Evolutionary conservation across 2,329 filamentous ascomycete genomes (phyloP).

Genomic region (Aspergillus terreus): DNA sequence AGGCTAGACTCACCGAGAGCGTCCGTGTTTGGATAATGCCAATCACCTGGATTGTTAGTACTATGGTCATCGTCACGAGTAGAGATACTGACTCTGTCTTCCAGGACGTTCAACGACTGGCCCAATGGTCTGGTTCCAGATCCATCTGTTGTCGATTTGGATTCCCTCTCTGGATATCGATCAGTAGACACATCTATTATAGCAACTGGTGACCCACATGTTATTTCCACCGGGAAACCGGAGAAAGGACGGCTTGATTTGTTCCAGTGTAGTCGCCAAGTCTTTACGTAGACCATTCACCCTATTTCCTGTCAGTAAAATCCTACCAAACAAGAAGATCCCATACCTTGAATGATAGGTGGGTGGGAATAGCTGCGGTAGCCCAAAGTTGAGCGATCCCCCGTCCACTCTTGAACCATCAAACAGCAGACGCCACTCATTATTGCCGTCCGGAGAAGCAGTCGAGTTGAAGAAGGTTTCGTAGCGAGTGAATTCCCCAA

Average conservation of each 20-base stretch:
- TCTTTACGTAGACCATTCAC: constrained; percentile 57
- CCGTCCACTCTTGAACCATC: constrained; percentile 20
- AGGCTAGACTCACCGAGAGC: constrained; percentile 47
- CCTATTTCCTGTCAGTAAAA: constrained; percentile 6
- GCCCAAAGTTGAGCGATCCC: constrained; percentile 21
- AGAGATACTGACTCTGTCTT: constrained; percentile 36
- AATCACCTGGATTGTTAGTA: constrained; percentile 34
- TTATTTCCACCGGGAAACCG: constrained; percentile 66
- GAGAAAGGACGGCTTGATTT: constrained; percentile 55
- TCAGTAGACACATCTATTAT: background rate
- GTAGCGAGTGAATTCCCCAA: constrained; percentile 16
- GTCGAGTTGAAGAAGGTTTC: constrained; percentile 22
- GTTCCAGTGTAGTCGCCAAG: constrained; percentile 51
- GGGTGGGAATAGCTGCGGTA: constrained; percentile 25
- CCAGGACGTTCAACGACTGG: constrained; percentile 47
- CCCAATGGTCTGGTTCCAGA: constrained; percentile 43
- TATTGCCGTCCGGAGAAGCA: constrained; percentile 19
- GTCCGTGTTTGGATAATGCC: constrained; percentile 60
- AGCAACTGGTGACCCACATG: constrained; percentile 33
- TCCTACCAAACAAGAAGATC: background rate
- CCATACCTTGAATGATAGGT: constrained; percentile 19
- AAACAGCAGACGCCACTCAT: constrained; percentile 28
- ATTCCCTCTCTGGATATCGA: constrained; percentile 20
- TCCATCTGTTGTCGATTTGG: constrained; percentile 30
- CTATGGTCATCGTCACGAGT: background rate